Evolutionary conservation across 257 asterid species (phyloP).

Genomic region (Solanum paucissectum): DNA sequence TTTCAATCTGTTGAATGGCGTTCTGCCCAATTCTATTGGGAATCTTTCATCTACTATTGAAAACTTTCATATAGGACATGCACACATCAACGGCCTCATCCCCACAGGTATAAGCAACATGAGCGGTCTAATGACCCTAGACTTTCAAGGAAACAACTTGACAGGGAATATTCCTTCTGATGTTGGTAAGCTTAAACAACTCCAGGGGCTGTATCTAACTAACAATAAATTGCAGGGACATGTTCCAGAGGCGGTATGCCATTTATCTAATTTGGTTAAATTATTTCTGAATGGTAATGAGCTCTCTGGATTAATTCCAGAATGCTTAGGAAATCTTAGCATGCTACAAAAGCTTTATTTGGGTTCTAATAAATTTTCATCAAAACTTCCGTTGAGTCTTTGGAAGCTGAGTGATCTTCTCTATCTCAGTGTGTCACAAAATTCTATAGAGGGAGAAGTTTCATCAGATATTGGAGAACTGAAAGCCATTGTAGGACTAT

Average conservation of each 20-base stretch:
- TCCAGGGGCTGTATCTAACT: slow-evolving; percentile 9
- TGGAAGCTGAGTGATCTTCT: slow-evolving; percentile 17
- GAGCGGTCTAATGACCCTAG: too few relatives aligned
- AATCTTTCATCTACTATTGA: too few relatives aligned
- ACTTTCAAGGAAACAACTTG: too few relatives aligned
- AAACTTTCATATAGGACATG: too few relatives aligned
- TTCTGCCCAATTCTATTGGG: too few relatives aligned
- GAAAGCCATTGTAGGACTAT: not conserved
- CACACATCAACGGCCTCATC: too few relatives aligned
- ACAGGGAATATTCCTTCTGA: not conserved
- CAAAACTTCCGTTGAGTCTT: slow-evolving; percentile 12
- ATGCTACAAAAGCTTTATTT: slow-evolving; percentile 12
- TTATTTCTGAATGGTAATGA: not conserved
- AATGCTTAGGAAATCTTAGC: slow-evolving; percentile 16
- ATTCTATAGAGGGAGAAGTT: not conserved
- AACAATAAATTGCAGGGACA: slow-evolving; percentile 11
- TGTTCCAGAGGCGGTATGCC: slow-evolving; percentile 9
- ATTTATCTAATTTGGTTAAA: slow-evolving; percentile 9
- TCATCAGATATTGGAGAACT: not conserved
- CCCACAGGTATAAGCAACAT: too few relatives aligned
- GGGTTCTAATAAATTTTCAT: slow-evolving; percentile 14
- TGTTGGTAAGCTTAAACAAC: not conserved
- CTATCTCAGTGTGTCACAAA: slow-evolving; percentile 9
- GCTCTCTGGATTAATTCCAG: slow-evolving; percentile 17
- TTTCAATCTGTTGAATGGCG: too few relatives aligned